These are phyloP conservation scores for Gomphus bonarii DNA, from an alignment of 1,284 basidiomycete genomes.

Conservation along the genomic window DNA sequence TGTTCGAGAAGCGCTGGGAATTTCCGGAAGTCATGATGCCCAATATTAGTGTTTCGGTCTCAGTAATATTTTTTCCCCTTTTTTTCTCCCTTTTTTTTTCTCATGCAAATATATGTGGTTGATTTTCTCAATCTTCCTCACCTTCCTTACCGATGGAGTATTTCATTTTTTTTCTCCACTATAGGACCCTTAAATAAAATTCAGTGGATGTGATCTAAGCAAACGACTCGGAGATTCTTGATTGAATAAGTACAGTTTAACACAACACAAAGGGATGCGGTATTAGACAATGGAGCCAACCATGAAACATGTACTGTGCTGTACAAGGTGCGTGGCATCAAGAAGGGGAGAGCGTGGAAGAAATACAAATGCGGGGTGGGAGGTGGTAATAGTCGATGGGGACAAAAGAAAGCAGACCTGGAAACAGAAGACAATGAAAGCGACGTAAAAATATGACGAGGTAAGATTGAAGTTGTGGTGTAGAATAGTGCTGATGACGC, in stretches of 20 bases:
- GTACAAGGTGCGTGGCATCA: constrained; percentile 13
- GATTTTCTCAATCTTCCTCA: not conserved
- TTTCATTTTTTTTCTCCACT: no score
- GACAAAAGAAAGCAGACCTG: constrained; percentile 10
- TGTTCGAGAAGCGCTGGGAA: constrained; percentile 62
- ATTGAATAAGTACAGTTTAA: constrained; percentile 13
- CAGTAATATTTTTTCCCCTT: not conserved
- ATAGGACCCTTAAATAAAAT: no score
- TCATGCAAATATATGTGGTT: not conserved
- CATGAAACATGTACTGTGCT: constrained; percentile 12
- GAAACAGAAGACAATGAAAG: constrained; percentile 10
- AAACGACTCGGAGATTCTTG: constrained; percentile 12
- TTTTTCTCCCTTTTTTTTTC: not conserved
- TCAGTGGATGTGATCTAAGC: constrained; percentile 5
- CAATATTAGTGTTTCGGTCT: constrained; percentile 4
- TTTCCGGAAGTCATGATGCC: not conserved
- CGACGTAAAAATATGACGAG: constrained; percentile 10
- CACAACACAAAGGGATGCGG: constrained; percentile 12
- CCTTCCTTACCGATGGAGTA: not conserved
- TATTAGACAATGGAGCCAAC: constrained; percentile 13
- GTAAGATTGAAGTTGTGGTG: constrained; percentile 7
- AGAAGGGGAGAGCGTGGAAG: constrained; percentile 9
- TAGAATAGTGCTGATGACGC: constrained; percentile 6
- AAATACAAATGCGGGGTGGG: constrained; percentile 11
- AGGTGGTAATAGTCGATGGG: constrained; percentile 10